phyloP scores from a whole-genome alignment of 352 stramenopile genomes.

The Pythium chondricola region DNA sequence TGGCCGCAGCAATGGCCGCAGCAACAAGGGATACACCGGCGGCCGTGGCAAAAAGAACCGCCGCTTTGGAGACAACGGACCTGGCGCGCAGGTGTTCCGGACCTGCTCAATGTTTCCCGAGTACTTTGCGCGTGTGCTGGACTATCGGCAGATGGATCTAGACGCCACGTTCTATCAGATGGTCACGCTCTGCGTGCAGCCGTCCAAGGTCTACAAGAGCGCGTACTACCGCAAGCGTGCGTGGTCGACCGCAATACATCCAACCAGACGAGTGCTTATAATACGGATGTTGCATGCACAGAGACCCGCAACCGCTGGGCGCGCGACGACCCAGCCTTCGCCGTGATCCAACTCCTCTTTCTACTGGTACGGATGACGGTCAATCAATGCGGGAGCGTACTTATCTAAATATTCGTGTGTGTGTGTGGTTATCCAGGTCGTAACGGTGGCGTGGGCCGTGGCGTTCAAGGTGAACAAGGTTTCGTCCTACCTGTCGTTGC shows the following conservation, averaged over 20 bases:
- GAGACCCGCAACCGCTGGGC: slow-evolving; percentile 99
- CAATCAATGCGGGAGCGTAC: background rate
- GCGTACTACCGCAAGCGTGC: slow-evolving; percentile 75
- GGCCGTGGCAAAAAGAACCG: slow-evolving; percentile 15
- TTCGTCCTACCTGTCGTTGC: slow-evolving; percentile 46
- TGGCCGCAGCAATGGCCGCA: background rate
- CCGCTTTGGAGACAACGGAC: slow-evolving; percentile 6
- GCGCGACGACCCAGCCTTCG: slow-evolving; percentile 95
- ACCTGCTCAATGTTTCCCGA: slow-evolving; percentile 71
- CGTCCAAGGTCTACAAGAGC: slow-evolving; percentile 85
- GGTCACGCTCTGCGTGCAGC: slow-evolving; percentile 81
- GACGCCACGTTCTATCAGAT: slow-evolving; percentile 88
- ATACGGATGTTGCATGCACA: slow-evolving; percentile 9
- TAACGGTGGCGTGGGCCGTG: slow-evolving; percentile 74
- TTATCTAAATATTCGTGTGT: too few species aligned
- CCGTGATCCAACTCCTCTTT: slow-evolving; percentile 93
- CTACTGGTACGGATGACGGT: slow-evolving; percentile 40
- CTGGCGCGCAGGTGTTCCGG: slow-evolving; percentile 47
- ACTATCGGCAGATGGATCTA: slow-evolving; percentile 86
- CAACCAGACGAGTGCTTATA: background rate
- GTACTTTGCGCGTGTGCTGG: slow-evolving; percentile 74
- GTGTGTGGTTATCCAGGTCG: slow-evolving; percentile 19
- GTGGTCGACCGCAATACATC: background rate
- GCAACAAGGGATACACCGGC: slow-evolving; percentile 2
- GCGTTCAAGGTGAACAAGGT: slow-evolving; percentile 56